A percentile compares a stretch with the other conserved stretches of the same genome.
Evolutionary conservation across 2,329 filamentous ascomycete genomes (phyloP).

Genomic region (Colletotrichum camelliae): DNA sequence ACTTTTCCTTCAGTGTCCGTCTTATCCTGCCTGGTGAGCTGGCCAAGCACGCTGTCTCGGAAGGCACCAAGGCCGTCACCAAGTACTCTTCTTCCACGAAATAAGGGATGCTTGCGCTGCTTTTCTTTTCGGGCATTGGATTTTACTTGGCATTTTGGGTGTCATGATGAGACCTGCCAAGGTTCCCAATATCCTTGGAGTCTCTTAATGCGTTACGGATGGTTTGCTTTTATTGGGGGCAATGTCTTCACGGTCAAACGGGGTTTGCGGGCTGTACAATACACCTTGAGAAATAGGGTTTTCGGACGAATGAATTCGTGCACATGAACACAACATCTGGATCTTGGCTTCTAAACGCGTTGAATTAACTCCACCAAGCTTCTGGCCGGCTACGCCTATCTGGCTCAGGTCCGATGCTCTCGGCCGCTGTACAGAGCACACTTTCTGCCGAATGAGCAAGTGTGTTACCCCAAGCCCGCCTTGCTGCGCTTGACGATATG

Average conservation of each 20-base stretch:
- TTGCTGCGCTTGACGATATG: slow-evolving; percentile 89
- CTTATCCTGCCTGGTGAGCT: slow-evolving; percentile 98
- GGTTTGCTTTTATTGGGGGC: slow-evolving; percentile 68
- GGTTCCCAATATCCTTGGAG: slow-evolving; percentile 50
- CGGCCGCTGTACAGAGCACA: not conserved
- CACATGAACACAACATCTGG: slow-evolving; percentile 51
- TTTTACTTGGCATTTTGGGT: slow-evolving; percentile 61
- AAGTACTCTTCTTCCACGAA: slow-evolving; percentile 99
- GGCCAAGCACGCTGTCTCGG: slow-evolving; percentile 98
- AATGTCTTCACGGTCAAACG: slow-evolving; percentile 74
- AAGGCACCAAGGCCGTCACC: slow-evolving; percentile 99
- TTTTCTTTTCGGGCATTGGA: slow-evolving; percentile 64
- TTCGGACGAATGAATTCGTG: slow-evolving; percentile 67
- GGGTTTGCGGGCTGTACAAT: slow-evolving; percentile 77
- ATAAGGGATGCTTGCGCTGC: slow-evolving; percentile 70
- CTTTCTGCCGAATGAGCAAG: not conserved
- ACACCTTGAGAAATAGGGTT: slow-evolving; percentile 67
- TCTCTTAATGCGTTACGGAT: slow-evolving; percentile 79
- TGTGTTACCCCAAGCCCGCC: slow-evolving; percentile 75
- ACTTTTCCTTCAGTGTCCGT: slow-evolving; percentile 69
- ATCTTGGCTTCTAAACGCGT: not conserved
- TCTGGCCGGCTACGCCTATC: not conserved
- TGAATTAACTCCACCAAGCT: not conserved
- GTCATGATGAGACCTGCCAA: slow-evolving; percentile 62
- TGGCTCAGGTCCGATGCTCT: not conserved